These are phyloP conservation scores for Verticillium zaregamsianum DNA, from an alignment of 2,329 filamentous ascomycete genomes.

Conservation along the genomic window DNA sequence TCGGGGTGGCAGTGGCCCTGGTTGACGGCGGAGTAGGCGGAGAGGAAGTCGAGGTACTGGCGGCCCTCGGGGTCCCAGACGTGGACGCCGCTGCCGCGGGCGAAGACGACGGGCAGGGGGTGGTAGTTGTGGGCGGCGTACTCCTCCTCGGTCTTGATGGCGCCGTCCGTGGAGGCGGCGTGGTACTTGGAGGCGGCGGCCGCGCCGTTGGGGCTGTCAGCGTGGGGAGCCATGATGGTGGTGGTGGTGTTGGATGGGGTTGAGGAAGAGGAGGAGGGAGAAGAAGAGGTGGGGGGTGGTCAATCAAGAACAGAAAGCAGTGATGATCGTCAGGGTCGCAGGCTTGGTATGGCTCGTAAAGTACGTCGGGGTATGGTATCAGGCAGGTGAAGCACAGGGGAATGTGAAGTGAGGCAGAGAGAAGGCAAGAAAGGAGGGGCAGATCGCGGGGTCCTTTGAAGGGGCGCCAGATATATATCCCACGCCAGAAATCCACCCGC, in stretches of 20 bases:
- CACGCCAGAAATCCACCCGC: not conserved
- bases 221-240: constrained; percentile 55
- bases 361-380: not conserved
- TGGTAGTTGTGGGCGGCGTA: constrained; percentile 99
- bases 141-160: constrained; percentile 76
- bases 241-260: not conserved
- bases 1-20: constrained; percentile 98
- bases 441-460: not conserved
- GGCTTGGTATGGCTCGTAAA: not conserved
- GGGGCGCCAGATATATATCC: not conserved
- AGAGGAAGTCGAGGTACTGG: constrained; percentile 96
- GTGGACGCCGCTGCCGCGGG: constrained; percentile 75
- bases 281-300: not conserved
- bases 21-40: constrained; percentile 96
- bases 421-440: constrained; percentile 4
- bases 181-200: constrained; percentile 51
- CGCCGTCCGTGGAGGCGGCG: constrained; percentile 70
- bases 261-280: constrained; percentile 1
- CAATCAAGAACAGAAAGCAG: not conserved
- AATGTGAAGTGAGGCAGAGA: not conserved
- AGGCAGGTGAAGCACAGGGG: not conserved
- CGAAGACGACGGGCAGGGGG: constrained; percentile 90
- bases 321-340: not conserved
- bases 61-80: constrained; percentile 97
- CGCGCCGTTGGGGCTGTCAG: constrained; percentile 37